Conservation (phyloP, 148 eudicot species). For the Gaultheria prostrata region DNA sequence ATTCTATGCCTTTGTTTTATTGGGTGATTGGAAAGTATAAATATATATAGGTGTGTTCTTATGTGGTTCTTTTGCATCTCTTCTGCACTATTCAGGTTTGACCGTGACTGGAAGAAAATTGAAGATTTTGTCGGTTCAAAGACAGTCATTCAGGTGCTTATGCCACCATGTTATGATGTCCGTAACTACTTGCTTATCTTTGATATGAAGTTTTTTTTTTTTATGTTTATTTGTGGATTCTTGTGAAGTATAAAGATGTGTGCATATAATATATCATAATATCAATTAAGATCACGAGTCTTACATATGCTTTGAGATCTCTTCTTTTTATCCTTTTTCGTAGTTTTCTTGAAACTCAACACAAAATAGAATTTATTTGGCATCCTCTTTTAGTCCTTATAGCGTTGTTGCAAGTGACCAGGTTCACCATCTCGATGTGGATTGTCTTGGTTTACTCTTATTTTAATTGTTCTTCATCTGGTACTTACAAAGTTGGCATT, state of each 20-base stretch:
- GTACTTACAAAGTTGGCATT: not conserved
- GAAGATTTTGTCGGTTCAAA: slow-evolving; percentile 94
- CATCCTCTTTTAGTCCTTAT: not conserved
- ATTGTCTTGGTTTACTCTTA: not conserved
- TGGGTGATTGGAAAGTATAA: not conserved
- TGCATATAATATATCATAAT: not conserved
- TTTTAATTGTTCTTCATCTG: not conserved
- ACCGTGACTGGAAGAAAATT: slow-evolving; percentile 95
- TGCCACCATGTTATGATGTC: slow-evolving; percentile 14
- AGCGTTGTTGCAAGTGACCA: not conserved
- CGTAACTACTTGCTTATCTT: not conserved
- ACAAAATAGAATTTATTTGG: not conserved
- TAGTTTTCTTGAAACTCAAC: not conserved
- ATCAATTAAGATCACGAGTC: not conserved
- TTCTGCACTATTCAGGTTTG: slow-evolving; percentile 55
- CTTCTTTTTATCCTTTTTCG: not conserved
- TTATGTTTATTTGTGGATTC: not conserved
- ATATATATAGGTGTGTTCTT: not conserved
- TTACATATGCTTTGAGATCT: not conserved
- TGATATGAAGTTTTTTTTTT: not conserved
- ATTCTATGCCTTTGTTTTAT: not conserved
- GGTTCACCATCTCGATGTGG: not conserved
- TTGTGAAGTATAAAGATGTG: not conserved
- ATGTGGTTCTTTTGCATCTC: slow-evolving; percentile 1
- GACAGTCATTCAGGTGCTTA: slow-evolving; percentile 79